These are phyloP conservation scores for Beta corolliflora DNA, from an alignment of 179 eudicot genomes.

Conservation along the genomic window DNA sequence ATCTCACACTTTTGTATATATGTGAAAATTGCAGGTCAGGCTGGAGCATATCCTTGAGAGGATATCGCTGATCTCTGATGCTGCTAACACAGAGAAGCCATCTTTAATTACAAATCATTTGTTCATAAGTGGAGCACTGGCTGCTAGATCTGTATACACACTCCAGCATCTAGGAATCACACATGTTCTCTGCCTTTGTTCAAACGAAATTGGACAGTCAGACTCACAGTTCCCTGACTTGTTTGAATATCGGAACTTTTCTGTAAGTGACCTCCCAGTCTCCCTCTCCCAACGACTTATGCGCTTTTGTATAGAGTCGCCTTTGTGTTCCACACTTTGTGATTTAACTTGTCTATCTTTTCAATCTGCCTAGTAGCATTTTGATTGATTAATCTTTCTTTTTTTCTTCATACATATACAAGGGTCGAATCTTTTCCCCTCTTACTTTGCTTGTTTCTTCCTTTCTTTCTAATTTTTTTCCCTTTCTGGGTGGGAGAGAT, in stretches of 20 bases:
- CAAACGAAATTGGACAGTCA: slow-evolving; percentile 95
- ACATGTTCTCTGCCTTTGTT: slow-evolving; percentile 86
- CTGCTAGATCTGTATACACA: slow-evolving; percentile 90
- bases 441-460: not conserved
- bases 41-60: slow-evolving; percentile 97
- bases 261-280: slow-evolving; percentile 52
- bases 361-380: not conserved
- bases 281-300: not conserved
- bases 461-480: not conserved
- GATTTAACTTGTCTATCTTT: not conserved
- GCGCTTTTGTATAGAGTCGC: not conserved
- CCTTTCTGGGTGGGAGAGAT: not conserved
- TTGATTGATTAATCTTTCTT: too few relatives aligned
- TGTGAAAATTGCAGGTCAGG: slow-evolving; percentile 59
- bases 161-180: slow-evolving; percentile 86
- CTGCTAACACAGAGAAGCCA: slow-evolving; percentile 96
- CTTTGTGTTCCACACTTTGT: too few relatives aligned
- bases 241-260: slow-evolving; percentile 72
- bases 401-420: too few relatives aligned
- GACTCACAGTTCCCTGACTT: slow-evolving; percentile 82
- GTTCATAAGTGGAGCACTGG: slow-evolving; percentile 95
- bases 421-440: not conserved
- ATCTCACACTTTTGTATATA: not conserved
- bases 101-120: slow-evolving; percentile 56
- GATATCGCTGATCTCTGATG: slow-evolving; percentile 88